A percentile compares a stretch with the other conserved stretches of the same genome.
These are phyloP conservation scores for Aspergillus sparsus DNA, from an alignment of 495 filamentous ascomycete genomes.

Conservation along the genomic window DNA sequence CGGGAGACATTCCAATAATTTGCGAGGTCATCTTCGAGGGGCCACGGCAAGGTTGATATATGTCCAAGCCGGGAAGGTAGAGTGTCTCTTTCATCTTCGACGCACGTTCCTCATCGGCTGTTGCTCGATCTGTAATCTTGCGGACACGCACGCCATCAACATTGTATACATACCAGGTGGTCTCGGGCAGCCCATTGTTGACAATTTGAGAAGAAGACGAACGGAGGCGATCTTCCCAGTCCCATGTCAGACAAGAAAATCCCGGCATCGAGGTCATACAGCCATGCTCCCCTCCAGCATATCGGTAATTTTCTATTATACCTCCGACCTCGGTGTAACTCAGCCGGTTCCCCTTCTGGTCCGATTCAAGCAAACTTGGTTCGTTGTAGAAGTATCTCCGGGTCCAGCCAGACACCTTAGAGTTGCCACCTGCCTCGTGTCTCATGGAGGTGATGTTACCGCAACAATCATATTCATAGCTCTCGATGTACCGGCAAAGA, in stretches of 20 bases:
- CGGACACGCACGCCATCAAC: slow-evolving; percentile 25
- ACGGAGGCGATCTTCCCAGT: slow-evolving; percentile 23
- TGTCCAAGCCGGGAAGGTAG: not conserved
- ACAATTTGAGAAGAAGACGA: slow-evolving; percentile 14
- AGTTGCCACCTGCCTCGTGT: not conserved
- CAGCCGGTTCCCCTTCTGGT: not conserved
- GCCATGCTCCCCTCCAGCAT: slow-evolving; percentile 5
- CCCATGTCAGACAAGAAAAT: slow-evolving; percentile 23
- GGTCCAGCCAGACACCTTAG: not conserved
- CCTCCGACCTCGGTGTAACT: not conserved
- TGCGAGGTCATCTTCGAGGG: not conserved
- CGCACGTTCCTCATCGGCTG: not conserved
- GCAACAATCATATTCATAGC: not conserved
- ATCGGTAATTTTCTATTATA: not conserved
- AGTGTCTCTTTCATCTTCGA: not conserved
- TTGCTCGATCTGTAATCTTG: slow-evolving; percentile 16
- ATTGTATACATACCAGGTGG: slow-evolving; percentile 36
- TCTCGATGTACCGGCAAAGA: not conserved
- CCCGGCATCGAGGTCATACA: slow-evolving; percentile 26
- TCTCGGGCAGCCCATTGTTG: slow-evolving; percentile 16
- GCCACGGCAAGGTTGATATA: not conserved
- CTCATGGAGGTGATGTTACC: not conserved
- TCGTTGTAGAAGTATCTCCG: not conserved
- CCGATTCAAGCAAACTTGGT: not conserved
- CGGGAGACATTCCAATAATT: not conserved